phyloP scores from a whole-genome alignment of 2,329 filamentous ascomycete species.

The Talaromyces sp. region DNA sequence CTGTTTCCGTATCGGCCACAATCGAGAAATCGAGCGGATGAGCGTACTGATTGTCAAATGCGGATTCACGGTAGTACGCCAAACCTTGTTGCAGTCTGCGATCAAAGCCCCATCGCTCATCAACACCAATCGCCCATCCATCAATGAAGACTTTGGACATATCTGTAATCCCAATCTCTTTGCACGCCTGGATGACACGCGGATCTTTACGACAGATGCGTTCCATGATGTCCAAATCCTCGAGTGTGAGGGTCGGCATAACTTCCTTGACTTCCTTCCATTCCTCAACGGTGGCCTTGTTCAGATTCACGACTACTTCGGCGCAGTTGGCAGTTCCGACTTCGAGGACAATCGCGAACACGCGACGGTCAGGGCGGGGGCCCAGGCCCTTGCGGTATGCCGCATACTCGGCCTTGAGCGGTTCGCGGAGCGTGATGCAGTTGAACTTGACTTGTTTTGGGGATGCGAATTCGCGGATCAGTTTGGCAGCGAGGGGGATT shows the following conservation, averaged over 20 bases:
- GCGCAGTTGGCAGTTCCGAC: constrained; percentile 26
- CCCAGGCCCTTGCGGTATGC: constrained; percentile 32
- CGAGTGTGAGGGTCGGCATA: constrained; percentile 43
- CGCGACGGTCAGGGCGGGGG: constrained; percentile 32
- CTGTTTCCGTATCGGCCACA: constrained; percentile 77
- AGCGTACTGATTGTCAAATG: constrained; percentile 80
- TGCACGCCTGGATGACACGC: constrained; percentile 33
- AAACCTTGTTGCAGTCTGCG: constrained; percentile 56
- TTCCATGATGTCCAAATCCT: constrained; percentile 36
- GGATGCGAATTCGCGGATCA: constrained; percentile 29
- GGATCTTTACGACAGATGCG: constrained; percentile 31
- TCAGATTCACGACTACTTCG: constrained; percentile 31
- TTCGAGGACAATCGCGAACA: constrained; percentile 51
- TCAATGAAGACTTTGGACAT: constrained; percentile 98
- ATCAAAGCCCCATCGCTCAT: constrained; percentile 51
- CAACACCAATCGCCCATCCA: constrained; percentile 48
- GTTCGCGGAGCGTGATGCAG: constrained; percentile 55
- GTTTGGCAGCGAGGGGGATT: constrained; percentile 27
- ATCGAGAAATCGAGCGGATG: constrained; percentile 92
- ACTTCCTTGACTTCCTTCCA: constrained; percentile 43
- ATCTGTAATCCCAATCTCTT: constrained; percentile 49
- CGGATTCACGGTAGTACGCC: constrained; percentile 57
- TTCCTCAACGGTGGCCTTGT: constrained; percentile 26
- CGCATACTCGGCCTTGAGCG: constrained; percentile 35
- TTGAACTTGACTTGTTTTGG: constrained; percentile 35